Base-by-base conservation (phyloP, 306 rosid species). In the Neltuma alba region DNA sequence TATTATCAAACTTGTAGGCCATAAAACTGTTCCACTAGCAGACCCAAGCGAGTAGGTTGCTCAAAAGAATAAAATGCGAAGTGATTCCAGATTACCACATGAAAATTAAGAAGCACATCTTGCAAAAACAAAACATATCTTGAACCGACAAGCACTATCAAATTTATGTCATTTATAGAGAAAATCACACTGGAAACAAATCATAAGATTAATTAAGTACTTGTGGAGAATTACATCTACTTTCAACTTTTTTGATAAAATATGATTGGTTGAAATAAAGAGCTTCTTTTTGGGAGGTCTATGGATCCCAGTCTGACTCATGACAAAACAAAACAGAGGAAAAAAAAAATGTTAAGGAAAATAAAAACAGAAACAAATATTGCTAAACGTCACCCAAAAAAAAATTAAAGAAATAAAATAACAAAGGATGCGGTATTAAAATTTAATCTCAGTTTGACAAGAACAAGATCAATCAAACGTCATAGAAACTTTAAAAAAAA, bases 1-100 rank as follows among this genome's bases (percentile, higher is more conserved):
- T 42, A 16, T 31, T 40, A 25, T 75, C 52, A 75, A 57, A 75
- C 57, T 12, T 37, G 6, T 5, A 58, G 6, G 20, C 37, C 1
- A 47, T 47, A 47, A 47, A 47, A 72, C 54, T 57, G 10, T 61
- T 30, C 66, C 38, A 61, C 38, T 13, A 14, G 67, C 10, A 30
- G 67, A 15, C 31, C 10, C 16, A 69, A 34, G 80, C 76, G 64
- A 11, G 40, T 82, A 9, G 72, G 33, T 73, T 37, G n/a, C 30
- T 47, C 8, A 14, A 55, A 55, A 13, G 7, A 16, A 77, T 20
- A 68, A 36, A 7, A 64, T 64, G 44, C 44, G 18, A 9, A 21
- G 11, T 64, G 1, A 16, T 16, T 16, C 21, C 5, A 1, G 15
- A 36, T 37, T 20, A 65, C 27, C 45, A 5, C 50, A 21, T 37